Evolutionary conservation across 768 basidiomycete genomes (phyloP).

Genomic region (Kwoniella heveanensis): DNA sequence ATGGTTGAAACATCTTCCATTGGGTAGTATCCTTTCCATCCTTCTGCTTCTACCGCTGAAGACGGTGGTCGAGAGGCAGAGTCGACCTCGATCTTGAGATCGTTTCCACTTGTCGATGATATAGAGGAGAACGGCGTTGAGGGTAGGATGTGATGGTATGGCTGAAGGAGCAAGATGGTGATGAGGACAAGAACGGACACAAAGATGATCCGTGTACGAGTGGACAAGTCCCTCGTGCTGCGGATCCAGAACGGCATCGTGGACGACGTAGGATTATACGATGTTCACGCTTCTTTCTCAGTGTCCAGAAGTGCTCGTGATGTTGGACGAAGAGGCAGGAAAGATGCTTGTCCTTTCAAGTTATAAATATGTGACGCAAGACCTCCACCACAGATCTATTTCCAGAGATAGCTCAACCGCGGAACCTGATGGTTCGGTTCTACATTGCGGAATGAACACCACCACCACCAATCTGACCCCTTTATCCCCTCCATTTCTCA

Average conservation of each 20-base stretch:
- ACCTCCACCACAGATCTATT: too few species aligned
- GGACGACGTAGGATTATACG: background rate
- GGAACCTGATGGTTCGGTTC: too few species aligned
- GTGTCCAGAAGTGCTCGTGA: too few species aligned
- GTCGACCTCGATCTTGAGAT: constrained; percentile 1
- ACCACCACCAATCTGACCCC: too few species aligned
- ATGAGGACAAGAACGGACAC: constrained; percentile 3
- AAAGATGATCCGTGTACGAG: constrained; percentile 7
- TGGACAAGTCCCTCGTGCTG: background rate
- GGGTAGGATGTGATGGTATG: constrained; percentile 4
- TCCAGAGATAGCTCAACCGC: too few species aligned
- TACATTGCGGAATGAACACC: too few species aligned
- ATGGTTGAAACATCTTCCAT: constrained; percentile 12
- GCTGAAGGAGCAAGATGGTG: constrained; percentile 16
- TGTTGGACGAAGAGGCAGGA: too few species aligned
- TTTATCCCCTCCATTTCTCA: too few species aligned
- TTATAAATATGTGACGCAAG: too few species aligned
- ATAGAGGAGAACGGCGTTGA: background rate
- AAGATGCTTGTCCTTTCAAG: too few species aligned
- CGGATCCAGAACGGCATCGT: background rate
- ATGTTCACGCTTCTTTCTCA: background rate
- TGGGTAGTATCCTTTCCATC: constrained; percentile 1
- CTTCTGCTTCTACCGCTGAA: too few species aligned
- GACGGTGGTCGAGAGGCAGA: background rate
- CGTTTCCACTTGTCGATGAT: constrained; percentile 5